Base-by-base conservation (phyloP, 2,329 filamentous ascomycete species). In the Ustulina deusta region DNA sequence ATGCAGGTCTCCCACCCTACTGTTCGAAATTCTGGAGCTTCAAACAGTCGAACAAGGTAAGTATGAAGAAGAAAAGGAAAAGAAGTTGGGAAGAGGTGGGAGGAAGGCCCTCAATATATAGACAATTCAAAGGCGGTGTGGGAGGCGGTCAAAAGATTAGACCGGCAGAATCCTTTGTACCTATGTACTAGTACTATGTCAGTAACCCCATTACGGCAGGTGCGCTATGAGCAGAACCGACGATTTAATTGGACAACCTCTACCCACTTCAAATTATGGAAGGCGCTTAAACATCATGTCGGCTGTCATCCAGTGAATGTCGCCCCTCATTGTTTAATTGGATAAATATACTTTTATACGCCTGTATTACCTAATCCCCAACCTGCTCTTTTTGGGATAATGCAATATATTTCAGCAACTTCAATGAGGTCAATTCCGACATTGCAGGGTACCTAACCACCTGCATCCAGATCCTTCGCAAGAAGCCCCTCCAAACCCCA, bases 1-100 rank as follows among this genome's bases (percentile, higher is more conserved):
- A 84, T 85, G 83, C 82, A 85, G 83, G 82, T 79, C 79, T 79
- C 77, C 81, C 79, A 74, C 74, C 75, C 81, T 83, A 79, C 77
- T 74, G 71, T 66, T 74, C 74, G 75, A 78, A 70, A 75, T 81
- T 82, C 81, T 71, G 85, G 83, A 85, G 77, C 83, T 75, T 76
- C 77, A 74, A 71, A 71, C 68, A 74, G 75, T 79, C 77, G 76
- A 79, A 79, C 78, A 85, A 85, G 82, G 82, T 84, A 85, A 84
- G 83, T 84, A 84, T 85, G 80, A 82, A 79, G 78, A 81, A 77
- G 72, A 78, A 81, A 79, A 73, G 76, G 73, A 56, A 73, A 76
- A 78, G 72, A 69, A 61, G 52, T 55, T 71, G 68, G 44, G 51
- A 73, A 67, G 44, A 62, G 15, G 1, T n/a, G 34, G 65, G 58